Base-by-base conservation (phyloP, 192 early-diverging fungal species). In the Backusella tarrabulga region DNA sequence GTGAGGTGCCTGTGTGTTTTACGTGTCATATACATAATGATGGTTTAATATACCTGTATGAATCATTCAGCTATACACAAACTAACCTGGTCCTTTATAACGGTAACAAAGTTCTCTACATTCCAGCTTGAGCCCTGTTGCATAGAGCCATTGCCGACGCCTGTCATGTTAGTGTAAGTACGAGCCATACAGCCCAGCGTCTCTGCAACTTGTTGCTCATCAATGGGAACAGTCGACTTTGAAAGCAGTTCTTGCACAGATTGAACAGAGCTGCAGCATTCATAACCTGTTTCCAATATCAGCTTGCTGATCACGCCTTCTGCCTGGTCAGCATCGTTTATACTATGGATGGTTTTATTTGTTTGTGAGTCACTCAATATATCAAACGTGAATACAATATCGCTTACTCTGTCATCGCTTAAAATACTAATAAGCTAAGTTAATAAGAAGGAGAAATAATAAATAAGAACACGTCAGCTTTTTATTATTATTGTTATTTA, bases 171-270 rank as follows among this genome's bases (percentile, higher is more conserved):
- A 17, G 78, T 77, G 67, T 81, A 84, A 9, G 86, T 89, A 35
- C 74, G 68, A 8, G 86, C 86, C 88, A 95, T 93, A 85, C 91
- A 88, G 21, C 87, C 89, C 38, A 95, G 54, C 6, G 82, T 80
- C 26, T 88, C 87, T 17, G 91, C 91, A 23, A 94, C 87, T 67
- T 87, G 85, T 23, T 85, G 76, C 50, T 88, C 89, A 23, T 78
- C 70, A 1, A 85, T 80, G 15, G 71, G 69, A 36, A 79, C 78
- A 60, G 79, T 81, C 5, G 78, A 77, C 69, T 90, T 80, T 34
- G 72, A 77, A 41, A 90, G 52, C 12, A 88, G 12, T 42, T 85
- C 83, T 41, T 80, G 78, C 38, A 88, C 81, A 63, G 87, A 74
- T 1, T 77, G 34, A 34, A 52, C 34, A 2, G 86, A 81, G 56